Percentiles rank a stretch among this genome's conserved stretches.
These are phyloP conservation scores for Hanseniaspora thailandica DNA, from an alignment of 805 yeast species.

Conservation along the genomic window DNA sequence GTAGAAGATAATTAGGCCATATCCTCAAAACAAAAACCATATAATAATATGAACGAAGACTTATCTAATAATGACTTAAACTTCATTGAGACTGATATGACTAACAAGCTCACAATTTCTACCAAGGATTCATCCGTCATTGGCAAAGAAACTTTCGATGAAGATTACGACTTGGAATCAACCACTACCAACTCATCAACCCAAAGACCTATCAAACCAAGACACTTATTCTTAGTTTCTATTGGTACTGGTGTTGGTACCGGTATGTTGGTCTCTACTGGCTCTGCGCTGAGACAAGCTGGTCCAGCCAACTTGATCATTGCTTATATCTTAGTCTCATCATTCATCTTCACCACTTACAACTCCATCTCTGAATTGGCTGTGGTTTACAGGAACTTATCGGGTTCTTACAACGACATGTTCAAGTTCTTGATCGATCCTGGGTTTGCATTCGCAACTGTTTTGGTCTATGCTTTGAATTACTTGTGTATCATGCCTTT, in stretches of 20 bases:
- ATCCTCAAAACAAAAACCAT: too few relatives aligned
- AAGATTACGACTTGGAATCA: neutral
- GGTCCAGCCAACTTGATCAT: slow-evolving; percentile 57
- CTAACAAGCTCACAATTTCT: neutral
- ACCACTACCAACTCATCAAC: neutral
- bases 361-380: slow-evolving; percentile 43
- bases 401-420: slow-evolving; percentile 42
- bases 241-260: slow-evolving; percentile 61
- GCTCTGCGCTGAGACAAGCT: slow-evolving; percentile 44
- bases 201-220: slow-evolving; percentile 2
- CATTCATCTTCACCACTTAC: slow-evolving; percentile 49
- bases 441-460: slow-evolving; percentile 43
- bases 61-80: neutral
- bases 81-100: neutral
- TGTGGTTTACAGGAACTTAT: slow-evolving; percentile 38
- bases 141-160: neutral
- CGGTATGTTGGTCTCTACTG: slow-evolving; percentile 57
- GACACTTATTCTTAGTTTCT: slow-evolving; percentile 54
- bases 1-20: too few relatives aligned
- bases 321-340: slow-evolving; percentile 43
- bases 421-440: slow-evolving; percentile 45
- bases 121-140: neutral
- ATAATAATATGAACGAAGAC: neutral
- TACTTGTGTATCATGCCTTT: slow-evolving; percentile 48
- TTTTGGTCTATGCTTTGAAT: slow-evolving; percentile 43